phyloP scores from a whole-genome alignment of 345 rosid species.

The Stellera chamaejasme region DNA sequence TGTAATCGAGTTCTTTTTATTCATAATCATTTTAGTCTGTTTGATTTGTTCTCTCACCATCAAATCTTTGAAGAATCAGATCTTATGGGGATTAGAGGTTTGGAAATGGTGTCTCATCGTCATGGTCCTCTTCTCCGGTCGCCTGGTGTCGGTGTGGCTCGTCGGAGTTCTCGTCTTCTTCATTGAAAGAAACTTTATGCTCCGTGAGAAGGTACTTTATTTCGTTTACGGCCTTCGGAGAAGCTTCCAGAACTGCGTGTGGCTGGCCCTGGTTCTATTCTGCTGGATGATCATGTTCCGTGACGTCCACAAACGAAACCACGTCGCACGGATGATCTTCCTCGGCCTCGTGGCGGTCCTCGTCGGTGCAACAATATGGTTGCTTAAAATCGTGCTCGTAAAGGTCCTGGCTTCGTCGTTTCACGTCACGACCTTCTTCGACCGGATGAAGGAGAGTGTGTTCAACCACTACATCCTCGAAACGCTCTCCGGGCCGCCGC shows the following conservation, averaged over 20 bases:
- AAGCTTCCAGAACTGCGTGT: slow-evolving; percentile 24
- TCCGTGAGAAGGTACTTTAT: slow-evolving; percentile 22
- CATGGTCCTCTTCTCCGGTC: slow-evolving; percentile 22
- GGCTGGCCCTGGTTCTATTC: slow-evolving; percentile 18
- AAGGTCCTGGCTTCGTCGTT: slow-evolving; percentile 48
- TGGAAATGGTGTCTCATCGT: slow-evolving; percentile 56
- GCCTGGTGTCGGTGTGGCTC: slow-evolving; percentile 22
- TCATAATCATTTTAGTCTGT: slow-evolving; percentile 27
- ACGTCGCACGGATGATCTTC: slow-evolving; percentile 20
- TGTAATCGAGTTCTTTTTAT: slow-evolving; percentile 25
- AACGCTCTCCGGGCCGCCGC: slow-evolving; percentile 37
- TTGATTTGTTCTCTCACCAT: slow-evolving; percentile 29
- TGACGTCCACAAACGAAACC: slow-evolving; percentile 24
- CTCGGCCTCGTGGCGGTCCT: slow-evolving; percentile 29
- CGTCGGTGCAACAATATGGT: slow-evolving; percentile 44
- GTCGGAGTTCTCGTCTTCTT: slow-evolving; percentile 20
- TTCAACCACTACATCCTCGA: slow-evolving; percentile 46
- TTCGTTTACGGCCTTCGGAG: slow-evolving; percentile 24
- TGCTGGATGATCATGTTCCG: slow-evolving; percentile 25
- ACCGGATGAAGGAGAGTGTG: slow-evolving; percentile 56
- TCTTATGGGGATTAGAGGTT: slow-evolving; percentile 21
- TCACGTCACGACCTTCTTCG: slow-evolving; percentile 50
- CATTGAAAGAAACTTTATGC: slow-evolving; percentile 26
- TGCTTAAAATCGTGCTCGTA: slow-evolving; percentile 37
- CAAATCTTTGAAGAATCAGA: slow-evolving; percentile 4